phyloP scores from a whole-genome alignment of 306 rosid species.

The Mimosa pudica region DNA sequence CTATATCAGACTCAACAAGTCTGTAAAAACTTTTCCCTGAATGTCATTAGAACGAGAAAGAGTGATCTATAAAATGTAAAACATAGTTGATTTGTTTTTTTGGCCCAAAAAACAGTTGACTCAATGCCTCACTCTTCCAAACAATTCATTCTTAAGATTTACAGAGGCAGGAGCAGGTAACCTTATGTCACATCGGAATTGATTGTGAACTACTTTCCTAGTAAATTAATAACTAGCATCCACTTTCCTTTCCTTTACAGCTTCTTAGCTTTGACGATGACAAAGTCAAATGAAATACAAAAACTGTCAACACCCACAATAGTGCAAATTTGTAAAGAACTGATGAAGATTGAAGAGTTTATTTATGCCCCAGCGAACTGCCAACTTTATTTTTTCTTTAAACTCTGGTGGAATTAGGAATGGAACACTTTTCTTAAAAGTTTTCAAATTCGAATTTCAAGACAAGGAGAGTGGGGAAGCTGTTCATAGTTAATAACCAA shows the following conservation, averaged over 20 bases:
- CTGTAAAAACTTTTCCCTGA: too few species aligned
- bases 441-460: background rate
- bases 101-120: background rate
- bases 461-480: background rate
- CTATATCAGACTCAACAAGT: too few species aligned
- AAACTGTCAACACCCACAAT: background rate
- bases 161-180: background rate
- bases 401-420: background rate
- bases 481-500: background rate
- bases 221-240: background rate
- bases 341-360: background rate
- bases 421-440: background rate
- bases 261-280: background rate
- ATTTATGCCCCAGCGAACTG: background rate
- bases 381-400: background rate
- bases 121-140: background rate
- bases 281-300: background rate
- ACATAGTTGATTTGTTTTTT: too few species aligned
- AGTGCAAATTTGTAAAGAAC: background rate
- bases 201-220: background rate
- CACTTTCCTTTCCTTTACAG: background rate
- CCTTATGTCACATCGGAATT: background rate
- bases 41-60: too few species aligned
- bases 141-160: background rate
- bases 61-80: too few species aligned